phyloP scores from a whole-genome alignment of 352 stramenopile species.

The Phytophthora cryptogea region DNA sequence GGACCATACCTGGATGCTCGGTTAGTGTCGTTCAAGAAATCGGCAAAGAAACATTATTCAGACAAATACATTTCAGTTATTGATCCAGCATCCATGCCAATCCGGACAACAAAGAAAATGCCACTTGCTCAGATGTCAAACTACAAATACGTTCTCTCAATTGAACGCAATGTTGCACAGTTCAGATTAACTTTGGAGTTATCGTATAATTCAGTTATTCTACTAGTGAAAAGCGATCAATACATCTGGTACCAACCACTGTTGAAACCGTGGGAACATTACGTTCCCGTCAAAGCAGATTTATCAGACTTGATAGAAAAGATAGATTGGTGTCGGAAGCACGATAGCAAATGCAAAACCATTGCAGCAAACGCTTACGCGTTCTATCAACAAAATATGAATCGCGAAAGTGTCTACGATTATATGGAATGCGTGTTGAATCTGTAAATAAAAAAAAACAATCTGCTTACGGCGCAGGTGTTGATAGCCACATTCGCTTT shows the following conservation, averaged over 20 bases:
- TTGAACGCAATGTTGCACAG: background rate
- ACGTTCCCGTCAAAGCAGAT: conserved; percentile 1
- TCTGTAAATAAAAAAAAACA: background rate
- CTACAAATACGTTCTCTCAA: conserved; percentile 2
- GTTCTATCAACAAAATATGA: background rate
- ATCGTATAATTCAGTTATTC: background rate
- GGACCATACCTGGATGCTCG: too few species aligned
- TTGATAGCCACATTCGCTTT: too few species aligned
- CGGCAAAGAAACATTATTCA: too few species aligned
- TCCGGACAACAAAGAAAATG: background rate
- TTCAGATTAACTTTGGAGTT: background rate
- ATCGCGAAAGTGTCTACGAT: background rate
- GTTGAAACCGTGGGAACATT: background rate
- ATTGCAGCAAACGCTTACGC: background rate
- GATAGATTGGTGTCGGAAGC: background rate
- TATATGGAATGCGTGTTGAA: conserved; percentile 1
- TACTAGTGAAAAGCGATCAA: conserved; percentile 1
- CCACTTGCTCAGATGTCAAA: background rate
- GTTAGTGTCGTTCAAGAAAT: too few species aligned
- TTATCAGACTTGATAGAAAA: conserved; percentile 2
- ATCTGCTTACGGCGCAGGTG: too few species aligned
- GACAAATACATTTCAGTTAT: background rate
- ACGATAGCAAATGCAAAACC: conserved; percentile 1
- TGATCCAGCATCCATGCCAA: background rate
- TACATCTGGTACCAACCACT: conserved; percentile 1